These are phyloP conservation scores for Massospora cicadina DNA, from an alignment of 371 early-diverging fungal genomes.

Conservation along the genomic window DNA sequence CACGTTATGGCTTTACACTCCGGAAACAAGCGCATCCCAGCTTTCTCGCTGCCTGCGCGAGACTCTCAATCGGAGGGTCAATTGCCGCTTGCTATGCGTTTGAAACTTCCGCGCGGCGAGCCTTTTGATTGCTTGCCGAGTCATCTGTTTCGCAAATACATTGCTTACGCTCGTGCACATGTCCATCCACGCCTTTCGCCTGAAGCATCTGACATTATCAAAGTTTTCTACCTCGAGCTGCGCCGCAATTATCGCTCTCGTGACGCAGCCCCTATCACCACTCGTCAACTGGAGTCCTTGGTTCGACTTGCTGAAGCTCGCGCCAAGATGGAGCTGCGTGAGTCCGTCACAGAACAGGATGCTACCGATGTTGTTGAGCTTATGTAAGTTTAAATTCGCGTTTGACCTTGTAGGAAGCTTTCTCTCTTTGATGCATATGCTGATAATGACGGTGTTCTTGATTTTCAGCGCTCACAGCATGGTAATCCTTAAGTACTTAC, in stretches of 20 bases:
- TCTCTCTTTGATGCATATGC: slow-evolving; percentile 16
- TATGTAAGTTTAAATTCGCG: slow-evolving; percentile 20
- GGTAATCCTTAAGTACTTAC: slow-evolving; percentile 3
- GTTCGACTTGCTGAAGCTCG: slow-evolving; percentile 96
- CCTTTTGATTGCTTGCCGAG: slow-evolving; percentile 30
- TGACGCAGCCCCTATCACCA: slow-evolving; percentile 79
- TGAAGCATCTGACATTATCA: slow-evolving; percentile 33
- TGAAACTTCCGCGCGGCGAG: slow-evolving; percentile 16
- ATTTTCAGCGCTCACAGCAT: slow-evolving; percentile 17
- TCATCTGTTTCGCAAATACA: slow-evolving; percentile 46
- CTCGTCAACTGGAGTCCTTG: slow-evolving; percentile 95
- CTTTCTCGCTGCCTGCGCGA: slow-evolving; percentile 9
- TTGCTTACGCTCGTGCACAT: slow-evolving; percentile 58
- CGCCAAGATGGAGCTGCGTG: slow-evolving; percentile 84
- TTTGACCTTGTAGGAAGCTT: slow-evolving; percentile 15
- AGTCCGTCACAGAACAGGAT: slow-evolving; percentile 63
- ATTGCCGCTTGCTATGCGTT: slow-evolving; percentile 10
- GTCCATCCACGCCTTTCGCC: slow-evolving; percentile 41
- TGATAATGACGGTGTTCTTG: slow-evolving; percentile 11
- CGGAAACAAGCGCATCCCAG: slow-evolving; percentile 41
- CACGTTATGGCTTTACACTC: slow-evolving; percentile 84
- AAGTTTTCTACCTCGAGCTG: slow-evolving; percentile 55
- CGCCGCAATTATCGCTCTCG: slow-evolving; percentile 44
- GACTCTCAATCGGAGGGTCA: slow-evolving; percentile 11
- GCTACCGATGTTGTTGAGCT: slow-evolving; percentile 72